phyloP scores from a whole-genome alignment of 805 yeast genomes.

The Starmerella etchellsii region DNA sequence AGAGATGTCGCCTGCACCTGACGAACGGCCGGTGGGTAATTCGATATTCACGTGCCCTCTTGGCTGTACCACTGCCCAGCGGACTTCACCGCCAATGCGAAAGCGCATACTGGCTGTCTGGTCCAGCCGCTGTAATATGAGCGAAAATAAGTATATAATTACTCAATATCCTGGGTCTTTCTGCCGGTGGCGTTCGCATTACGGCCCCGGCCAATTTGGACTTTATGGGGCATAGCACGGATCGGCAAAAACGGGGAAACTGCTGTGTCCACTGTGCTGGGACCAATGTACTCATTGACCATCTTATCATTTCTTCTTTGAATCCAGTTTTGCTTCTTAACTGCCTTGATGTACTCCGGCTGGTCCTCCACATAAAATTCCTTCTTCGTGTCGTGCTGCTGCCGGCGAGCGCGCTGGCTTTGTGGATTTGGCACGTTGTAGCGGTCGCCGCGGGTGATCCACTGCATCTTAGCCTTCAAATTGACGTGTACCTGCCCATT shows the following conservation, averaged over 20 bases:
- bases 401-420: slow-evolving; percentile 59
- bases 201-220: slow-evolving; percentile 76
- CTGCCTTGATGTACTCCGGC: slow-evolving; percentile 77
- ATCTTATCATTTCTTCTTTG: slow-evolving; percentile 74
- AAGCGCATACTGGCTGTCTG: no score
- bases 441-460: slow-evolving; percentile 80
- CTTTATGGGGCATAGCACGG: slow-evolving; percentile 37
- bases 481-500: slow-evolving; percentile 82
- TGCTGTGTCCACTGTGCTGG: slow-evolving; percentile 68
- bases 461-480: slow-evolving; percentile 79
- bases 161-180: slow-evolving; percentile 8
- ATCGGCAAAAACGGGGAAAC: slow-evolving; percentile 77
- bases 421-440: slow-evolving; percentile 80
- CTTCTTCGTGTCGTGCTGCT: slow-evolving; percentile 70
- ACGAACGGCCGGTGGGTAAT: no score
- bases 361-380: slow-evolving; percentile 76
- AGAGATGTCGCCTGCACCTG: no score
- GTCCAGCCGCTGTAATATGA: no score
- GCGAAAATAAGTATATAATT: no score
- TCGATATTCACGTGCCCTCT: no score
- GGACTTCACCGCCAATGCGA: no score
- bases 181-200: slow-evolving; percentile 46
- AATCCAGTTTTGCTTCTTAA: slow-evolving; percentile 80
- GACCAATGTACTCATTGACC: slow-evolving; percentile 81
- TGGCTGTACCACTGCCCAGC: no score